Base-by-base conservation (phyloP, 1,139 yeast species). In the Yamadazyma trypodendri region DNA sequence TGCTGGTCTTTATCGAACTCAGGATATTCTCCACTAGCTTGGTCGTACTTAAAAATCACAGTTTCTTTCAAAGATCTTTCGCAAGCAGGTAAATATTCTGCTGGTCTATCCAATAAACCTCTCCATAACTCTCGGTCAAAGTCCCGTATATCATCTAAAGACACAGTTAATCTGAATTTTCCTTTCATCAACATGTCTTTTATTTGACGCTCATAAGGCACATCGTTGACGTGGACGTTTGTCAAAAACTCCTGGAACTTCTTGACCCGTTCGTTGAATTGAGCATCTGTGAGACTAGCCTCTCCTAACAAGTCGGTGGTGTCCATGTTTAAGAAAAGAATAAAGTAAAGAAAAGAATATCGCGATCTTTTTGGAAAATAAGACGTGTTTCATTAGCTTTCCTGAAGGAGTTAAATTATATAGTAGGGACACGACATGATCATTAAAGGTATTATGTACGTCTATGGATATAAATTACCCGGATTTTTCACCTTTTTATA, bases 231-330 rank as follows among this genome's bases (percentile, higher is more conserved):
- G 45, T 58, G 64, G 39, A 67, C 55, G 30, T 72, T 61, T 52
- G 85, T 94, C 34, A 92, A 69, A 57, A 90, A 90, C 54, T 92
- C 97, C 49, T 86, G 90, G 63, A 92, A 92, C 50, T 83, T 74
- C 56, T 96, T 80, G 27, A 86, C 87, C 50, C 97, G 79, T 59
- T 90, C 97, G 43, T 84, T 79, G 52, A 79, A 80, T 34, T 69
- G 73, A 43, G 75, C 76, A 49, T 71, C 76, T 28, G 67, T 54
- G 18, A 38, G 36, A 24, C 28, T 34, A 27, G 38, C 38, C 12
- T 42, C 43, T 6, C 39, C 43, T 28, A 28, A 18, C 15, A 28
- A 28, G 14, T 28, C 31, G 17, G 31, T 18, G 9, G 9, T 18
- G 16, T 28, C 31, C 31, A 28, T 28, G 9, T 17, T 28, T 24